Conservation (phyloP, 805 yeast species). For the Kurtzmaniella cleridarum region DNA sequence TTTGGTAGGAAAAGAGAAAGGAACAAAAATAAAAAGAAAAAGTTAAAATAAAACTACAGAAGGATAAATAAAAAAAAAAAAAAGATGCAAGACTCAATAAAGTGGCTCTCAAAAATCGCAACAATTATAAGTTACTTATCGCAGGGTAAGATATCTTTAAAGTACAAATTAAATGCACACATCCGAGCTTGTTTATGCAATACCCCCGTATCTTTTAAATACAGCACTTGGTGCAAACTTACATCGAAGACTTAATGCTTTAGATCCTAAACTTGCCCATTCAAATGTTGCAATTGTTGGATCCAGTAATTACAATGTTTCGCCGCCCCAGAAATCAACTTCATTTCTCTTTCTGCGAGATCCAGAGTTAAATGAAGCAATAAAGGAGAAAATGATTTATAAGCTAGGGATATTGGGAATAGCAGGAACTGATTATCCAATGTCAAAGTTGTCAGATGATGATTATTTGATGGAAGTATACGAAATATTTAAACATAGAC, state of each 20-base stretch:
- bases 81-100: too few species aligned
- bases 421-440: conserved; percentile 27
- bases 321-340: background rate
- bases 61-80: too few species aligned
- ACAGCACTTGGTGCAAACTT: conserved; percentile 31
- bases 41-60: too few species aligned
- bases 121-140: background rate
- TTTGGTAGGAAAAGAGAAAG: too few species aligned
- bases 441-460: conserved; percentile 16
- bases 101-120: too few species aligned
- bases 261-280: conserved; percentile 20
- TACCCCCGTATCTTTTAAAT: conserved; percentile 39
- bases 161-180: conserved; percentile 5
- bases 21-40: too few species aligned
- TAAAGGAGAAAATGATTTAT: conserved; percentile 27
- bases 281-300: conserved; percentile 21
- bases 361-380: conserved; percentile 23
- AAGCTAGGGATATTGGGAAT: conserved; percentile 32
- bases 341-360: conserved; percentile 24
- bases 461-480: conserved; percentile 26
- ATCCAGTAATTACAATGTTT: conserved; percentile 18
- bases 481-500: conserved; percentile 24
- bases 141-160: background rate
- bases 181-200: conserved; percentile 22
- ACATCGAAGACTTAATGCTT: conserved; percentile 17